A percentile compares a stretch with the other conserved stretches of the same genome.
Evolutionary conservation across 805 yeast species (phyloP).

Genomic region (Yarrowia porcina): DNA sequence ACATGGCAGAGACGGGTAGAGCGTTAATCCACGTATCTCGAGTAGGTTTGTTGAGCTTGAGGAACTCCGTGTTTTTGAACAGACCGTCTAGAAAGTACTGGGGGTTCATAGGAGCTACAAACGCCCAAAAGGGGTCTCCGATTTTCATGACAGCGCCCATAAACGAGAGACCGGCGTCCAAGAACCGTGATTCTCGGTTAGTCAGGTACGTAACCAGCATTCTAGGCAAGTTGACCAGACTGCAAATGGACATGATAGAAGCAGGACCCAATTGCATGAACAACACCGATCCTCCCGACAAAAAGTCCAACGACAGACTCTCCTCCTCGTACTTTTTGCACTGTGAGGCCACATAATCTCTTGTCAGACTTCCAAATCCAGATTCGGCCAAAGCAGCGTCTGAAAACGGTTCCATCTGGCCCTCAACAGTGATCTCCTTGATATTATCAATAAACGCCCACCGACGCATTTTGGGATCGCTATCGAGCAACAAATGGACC

Average conservation of each 20-base stretch:
- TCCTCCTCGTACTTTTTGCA: conserved; percentile 14
- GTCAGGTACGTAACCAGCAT: neutral
- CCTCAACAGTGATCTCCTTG: neutral
- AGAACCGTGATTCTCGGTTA: neutral
- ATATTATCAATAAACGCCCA: conserved; percentile 17
- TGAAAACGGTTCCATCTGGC: conserved; percentile 13
- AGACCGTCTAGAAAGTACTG: conserved; percentile 13
- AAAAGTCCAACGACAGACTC: neutral
- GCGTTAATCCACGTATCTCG: conserved; percentile 4
- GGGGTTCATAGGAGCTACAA: conserved; percentile 11
- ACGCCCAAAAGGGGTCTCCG: conserved; percentile 7
- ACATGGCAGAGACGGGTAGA: neutral
- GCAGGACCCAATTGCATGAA: conserved; percentile 6
- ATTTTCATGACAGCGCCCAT: conserved; percentile 13
- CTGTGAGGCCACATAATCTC: neutral
- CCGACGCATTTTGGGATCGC: neutral
- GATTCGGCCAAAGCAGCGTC: neutral
- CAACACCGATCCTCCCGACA: neutral
- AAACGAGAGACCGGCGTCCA: conserved; percentile 8
- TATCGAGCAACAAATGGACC: neutral
- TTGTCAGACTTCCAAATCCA: neutral
- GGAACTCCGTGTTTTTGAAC: conserved; percentile 8
- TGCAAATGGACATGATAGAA: conserved; percentile 5
- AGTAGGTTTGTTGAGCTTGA: neutral
- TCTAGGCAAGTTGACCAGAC: conserved; percentile 2